Base-by-base conservation (phyloP, 139 green algal species). In the Tetradesmus obliquus region DNA sequence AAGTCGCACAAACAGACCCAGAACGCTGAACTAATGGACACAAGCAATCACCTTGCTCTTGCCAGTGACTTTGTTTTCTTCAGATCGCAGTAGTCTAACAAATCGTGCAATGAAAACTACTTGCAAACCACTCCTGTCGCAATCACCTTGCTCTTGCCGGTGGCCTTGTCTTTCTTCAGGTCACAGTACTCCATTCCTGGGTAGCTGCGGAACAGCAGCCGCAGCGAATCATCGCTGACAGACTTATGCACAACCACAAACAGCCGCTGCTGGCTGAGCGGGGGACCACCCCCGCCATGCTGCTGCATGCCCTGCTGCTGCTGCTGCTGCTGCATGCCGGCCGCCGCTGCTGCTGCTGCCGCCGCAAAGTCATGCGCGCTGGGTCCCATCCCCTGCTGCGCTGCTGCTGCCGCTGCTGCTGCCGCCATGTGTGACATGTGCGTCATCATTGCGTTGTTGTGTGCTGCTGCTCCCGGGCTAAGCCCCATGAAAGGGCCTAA, bases 151-250 rank as follows among this genome's bases (percentile, higher is more conserved):
- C 92, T 96, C 53, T 94, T 92, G 82, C 96, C 95, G 10, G 95
- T 98, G 53, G 89, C 80, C 9, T 93, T 93, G 92, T 99, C 97
- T 84, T 95, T 95, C 93, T 98, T 99, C n/a, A 99, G 93, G 90
- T 98, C 96, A 82, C 95, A 97, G 94, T 98, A 99, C 94, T 98
- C 96, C 96, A 98, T 97, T 82, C 97, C 97, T 0, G 96, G 94
- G 87, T 96, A 97, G 7, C 53, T 6, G 8, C 96, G 88, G 95
- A 99, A 99, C 62, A 99, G 91, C 66, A 93, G 91, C 15, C 92
- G 88, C 83, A 99, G 90, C 84, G 95, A 88, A 5, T 98, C 97
- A 80, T 98, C 96, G 9, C 82, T 94, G 51, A 97, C 96, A 79
- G 93, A 94, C 96, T 98, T 98, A 91, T 98, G 95, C 66, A 98